Conservation (phyloP, 192 early-diverging fungal genomes). For the Coemansia aciculifera region DNA sequence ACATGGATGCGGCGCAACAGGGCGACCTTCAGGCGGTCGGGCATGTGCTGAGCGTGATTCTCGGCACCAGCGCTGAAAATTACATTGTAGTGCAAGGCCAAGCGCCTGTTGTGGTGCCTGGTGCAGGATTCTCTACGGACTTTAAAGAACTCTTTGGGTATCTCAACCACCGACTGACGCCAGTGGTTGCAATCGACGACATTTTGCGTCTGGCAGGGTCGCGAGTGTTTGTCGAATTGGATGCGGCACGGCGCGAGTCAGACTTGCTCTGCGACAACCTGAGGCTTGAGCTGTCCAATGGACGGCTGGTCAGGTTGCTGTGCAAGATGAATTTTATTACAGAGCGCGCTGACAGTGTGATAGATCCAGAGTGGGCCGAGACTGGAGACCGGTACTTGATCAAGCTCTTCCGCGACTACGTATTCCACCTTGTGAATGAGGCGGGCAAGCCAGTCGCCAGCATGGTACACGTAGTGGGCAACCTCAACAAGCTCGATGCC, state of each 20-base stretch:
- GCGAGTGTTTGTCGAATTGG: slow-evolving; percentile 49
- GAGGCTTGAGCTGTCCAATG: slow-evolving; percentile 86
- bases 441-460: slow-evolving; percentile 81
- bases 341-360: slow-evolving; percentile 81
- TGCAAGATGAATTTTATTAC: slow-evolving; percentile 93
- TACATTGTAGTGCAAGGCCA: slow-evolving; percentile 20
- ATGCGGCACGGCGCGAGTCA: slow-evolving; percentile 53
- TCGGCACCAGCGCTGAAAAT: slow-evolving; percentile 25
- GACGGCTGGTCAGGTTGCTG: slow-evolving; percentile 81
- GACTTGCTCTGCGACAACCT: slow-evolving; percentile 82
- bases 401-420: slow-evolving; percentile 96
- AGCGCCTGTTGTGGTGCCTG: slow-evolving; percentile 71
- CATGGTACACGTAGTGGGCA: slow-evolving; percentile 89
- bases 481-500: slow-evolving; percentile 96
- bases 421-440: slow-evolving; percentile 88
- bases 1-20: slow-evolving; percentile 28
- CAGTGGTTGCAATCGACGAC: slow-evolving; percentile 39
- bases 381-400: slow-evolving; percentile 97
- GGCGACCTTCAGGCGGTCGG: slow-evolving; percentile 40
- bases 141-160: slow-evolving; percentile 78
- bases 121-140: slow-evolving; percentile 69
- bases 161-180: slow-evolving; percentile 43
- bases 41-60: slow-evolving; percentile 26
- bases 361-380: slow-evolving; percentile 94
- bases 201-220: slow-evolving; percentile 49